Evolutionary conservation across 1,284 basidiomycete species (phyloP).

Genomic region (Cutaneotrichosporon cyanovorans): DNA sequence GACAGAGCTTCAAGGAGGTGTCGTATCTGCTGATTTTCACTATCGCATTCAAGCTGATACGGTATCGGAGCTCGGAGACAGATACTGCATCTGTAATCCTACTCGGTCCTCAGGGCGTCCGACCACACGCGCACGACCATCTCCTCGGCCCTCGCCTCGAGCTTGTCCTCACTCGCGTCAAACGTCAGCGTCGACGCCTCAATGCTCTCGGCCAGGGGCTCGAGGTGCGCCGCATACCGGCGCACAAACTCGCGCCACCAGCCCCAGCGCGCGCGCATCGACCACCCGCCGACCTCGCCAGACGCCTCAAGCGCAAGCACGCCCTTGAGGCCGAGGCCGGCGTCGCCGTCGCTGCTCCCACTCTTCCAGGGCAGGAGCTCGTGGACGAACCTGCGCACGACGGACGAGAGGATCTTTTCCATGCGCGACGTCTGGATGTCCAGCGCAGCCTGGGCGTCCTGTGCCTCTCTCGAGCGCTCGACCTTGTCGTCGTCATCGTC

Average conservation of each 20-base stretch:
- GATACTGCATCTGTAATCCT: neutral
- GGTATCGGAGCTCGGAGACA: too few relatives aligned
- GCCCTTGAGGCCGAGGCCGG: conserved; percentile 27
- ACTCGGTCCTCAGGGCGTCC: conserved; percentile 15
- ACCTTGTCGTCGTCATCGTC: conserved; percentile 19
- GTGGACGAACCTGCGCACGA: conserved; percentile 29
- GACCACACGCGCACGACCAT: conserved; percentile 30
- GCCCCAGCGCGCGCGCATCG: conserved; percentile 32
- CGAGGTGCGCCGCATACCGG: conserved; percentile 25
- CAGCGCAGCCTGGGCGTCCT: conserved; percentile 35
- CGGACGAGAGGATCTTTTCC: conserved; percentile 30
- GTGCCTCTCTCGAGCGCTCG: conserved; percentile 33
- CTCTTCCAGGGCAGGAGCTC: conserved; percentile 29
- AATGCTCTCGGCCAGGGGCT: conserved; percentile 22
- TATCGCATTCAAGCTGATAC: too few relatives aligned
- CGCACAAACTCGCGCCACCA: conserved; percentile 44
- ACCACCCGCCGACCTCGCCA: conserved; percentile 35
- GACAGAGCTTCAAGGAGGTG: too few relatives aligned
- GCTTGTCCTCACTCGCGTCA: conserved; percentile 5
- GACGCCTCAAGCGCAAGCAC: conserved; percentile 33
- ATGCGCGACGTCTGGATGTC: conserved; percentile 33
- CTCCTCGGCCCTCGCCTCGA: conserved; percentile 28
- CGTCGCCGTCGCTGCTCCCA: conserved; percentile 5
- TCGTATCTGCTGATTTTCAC: too few relatives aligned
- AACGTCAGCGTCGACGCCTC: conserved; percentile 10